Conservation (phyloP, 73 alveolate species). For the Tetrahymena thermophila region DNA sequence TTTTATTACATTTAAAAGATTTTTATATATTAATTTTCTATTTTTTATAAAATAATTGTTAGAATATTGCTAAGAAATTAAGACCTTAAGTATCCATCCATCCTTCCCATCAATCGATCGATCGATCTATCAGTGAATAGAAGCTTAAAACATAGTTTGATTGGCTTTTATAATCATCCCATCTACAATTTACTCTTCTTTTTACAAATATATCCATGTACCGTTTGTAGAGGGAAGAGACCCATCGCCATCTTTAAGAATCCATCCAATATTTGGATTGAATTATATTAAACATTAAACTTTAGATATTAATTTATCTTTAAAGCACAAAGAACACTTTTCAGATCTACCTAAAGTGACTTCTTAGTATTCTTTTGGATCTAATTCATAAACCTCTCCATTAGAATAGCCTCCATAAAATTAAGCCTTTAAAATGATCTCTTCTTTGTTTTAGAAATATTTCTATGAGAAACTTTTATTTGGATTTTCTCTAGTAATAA, state of each 20-base stretch:
- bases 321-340: not conserved
- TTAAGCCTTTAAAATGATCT: not conserved
- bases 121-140: not conserved
- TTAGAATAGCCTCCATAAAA: not conserved
- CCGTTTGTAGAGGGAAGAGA: conserved; percentile 8
- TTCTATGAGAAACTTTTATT: not conserved
- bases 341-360: not conserved
- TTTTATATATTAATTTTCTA: no score
- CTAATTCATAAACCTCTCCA: not conserved
- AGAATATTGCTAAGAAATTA: no score
- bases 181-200: conserved; percentile 1
- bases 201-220: not conserved
- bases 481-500: not conserved
- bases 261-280: conserved; percentile 1
- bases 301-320: conserved; percentile 4
- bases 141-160: not conserved
- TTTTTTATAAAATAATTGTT: no score
- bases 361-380: not conserved
- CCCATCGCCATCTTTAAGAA: conserved; percentile 9
- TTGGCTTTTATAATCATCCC: conserved; percentile 3
- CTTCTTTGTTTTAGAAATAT: not conserved
- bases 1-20: no score
- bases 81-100: no score
- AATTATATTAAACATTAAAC: not conserved
- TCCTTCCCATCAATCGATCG: no score